Conservation (phyloP, 371 early-diverging fungal species). For the Entomophthora muscae region DNA sequence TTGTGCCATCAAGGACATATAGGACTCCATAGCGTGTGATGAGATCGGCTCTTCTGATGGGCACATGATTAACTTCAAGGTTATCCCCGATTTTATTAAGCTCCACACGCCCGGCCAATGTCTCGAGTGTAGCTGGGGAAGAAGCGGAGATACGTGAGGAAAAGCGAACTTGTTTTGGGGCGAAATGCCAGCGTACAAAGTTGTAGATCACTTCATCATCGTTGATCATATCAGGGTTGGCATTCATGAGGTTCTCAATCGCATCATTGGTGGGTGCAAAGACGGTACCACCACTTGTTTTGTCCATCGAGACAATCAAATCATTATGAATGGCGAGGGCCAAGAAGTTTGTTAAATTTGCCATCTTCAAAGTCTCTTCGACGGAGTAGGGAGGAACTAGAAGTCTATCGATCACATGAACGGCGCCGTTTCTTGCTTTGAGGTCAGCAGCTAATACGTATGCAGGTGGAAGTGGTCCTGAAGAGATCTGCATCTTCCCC, state of each 20-base stretch:
- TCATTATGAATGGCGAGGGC: background rate
- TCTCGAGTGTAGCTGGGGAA: background rate
- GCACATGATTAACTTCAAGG: background rate
- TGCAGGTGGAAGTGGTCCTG: background rate
- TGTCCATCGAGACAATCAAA: constrained; percentile 1
- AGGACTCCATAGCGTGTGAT: constrained; percentile 1
- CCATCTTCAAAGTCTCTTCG: background rate
- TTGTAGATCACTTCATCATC: background rate
- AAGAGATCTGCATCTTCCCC: background rate
- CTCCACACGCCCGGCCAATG: background rate
- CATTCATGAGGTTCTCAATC: background rate
- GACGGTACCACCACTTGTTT: background rate
- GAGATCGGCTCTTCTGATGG: background rate
- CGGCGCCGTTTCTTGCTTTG: background rate
- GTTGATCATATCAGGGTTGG: background rate
- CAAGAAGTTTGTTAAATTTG: background rate
- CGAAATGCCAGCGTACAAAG: background rate
- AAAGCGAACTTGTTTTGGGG: background rate
- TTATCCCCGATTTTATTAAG: background rate
- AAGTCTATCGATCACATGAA: background rate
- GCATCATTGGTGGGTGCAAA: background rate
- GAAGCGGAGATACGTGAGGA: background rate
- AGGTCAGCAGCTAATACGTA: background rate
- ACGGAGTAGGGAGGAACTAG: background rate
- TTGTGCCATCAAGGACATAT: background rate